Percentiles rank a stretch among this genome's conserved stretches.
Evolutionary conservation across 2,329 filamentous ascomycete species (phyloP).

Genomic region (Xylariaceae sp.): DNA sequence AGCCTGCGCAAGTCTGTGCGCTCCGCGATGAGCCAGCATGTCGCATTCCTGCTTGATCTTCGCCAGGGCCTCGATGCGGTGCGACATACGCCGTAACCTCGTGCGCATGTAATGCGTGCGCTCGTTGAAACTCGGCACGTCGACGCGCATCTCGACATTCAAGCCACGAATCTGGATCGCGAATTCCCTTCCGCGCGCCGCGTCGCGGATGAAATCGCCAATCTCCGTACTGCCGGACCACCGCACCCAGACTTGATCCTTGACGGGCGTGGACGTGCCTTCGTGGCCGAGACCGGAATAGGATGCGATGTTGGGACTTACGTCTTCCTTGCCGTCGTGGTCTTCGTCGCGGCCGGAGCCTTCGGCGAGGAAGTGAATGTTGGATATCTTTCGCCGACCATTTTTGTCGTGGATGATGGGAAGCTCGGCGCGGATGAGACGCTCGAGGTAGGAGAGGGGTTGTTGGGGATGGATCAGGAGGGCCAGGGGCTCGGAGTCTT

Average conservation of each 20-base stretch:
- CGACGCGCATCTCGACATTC: conserved; percentile 61
- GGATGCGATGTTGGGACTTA: conserved; percentile 52
- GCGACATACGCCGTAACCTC: conserved; percentile 65
- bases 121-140: conserved; percentile 82
- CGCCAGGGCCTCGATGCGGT: conserved; percentile 62
- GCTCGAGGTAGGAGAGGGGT: conserved; percentile 83
- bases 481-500: conserved; percentile 76
- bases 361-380: conserved; percentile 74
- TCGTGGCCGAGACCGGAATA: conserved; percentile 68
- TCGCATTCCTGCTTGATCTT: conserved; percentile 80
- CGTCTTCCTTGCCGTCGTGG: conserved; percentile 31
- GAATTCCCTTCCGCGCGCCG: conserved; percentile 78
- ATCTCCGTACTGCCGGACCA: conserved; percentile 89
- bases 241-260: conserved; percentile 65
- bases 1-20: conserved; percentile 71
- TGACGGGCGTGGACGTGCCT: conserved; percentile 37
- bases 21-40: conserved; percentile 65
- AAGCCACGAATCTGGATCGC: conserved; percentile 73
- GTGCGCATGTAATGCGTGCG: conserved; percentile 84
- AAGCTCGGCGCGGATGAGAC: conserved; percentile 82
- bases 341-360: conserved; percentile 51
- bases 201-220: conserved; percentile 89
- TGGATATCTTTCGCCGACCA: conserved; percentile 63
- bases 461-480: conserved; percentile 85
- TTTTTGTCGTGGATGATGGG: conserved; percentile 61